These are phyloP conservation scores for Blastobotrys arbuscula DNA, from an alignment of 1,139 yeast genomes.

Conservation along the genomic window DNA sequence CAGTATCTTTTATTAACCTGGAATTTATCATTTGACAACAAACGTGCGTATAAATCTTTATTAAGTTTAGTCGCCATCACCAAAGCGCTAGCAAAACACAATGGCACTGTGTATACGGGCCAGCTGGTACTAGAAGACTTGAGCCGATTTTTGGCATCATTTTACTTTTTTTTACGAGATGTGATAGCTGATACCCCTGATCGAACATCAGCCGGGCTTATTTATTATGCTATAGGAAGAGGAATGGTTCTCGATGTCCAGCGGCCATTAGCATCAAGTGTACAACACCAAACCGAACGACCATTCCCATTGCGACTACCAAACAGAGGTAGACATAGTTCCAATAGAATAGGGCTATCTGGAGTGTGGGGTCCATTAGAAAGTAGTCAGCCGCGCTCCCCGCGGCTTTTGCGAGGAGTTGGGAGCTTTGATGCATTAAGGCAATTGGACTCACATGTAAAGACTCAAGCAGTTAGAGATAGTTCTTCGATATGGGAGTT, in stretches of 20 bases:
- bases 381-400: not conserved
- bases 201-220: not conserved
- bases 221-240: not conserved
- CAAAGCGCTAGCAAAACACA: not conserved
- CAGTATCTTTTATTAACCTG: not conserved
- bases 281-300: not conserved
- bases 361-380: not conserved
- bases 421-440: not conserved
- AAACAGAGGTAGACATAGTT: not conserved
- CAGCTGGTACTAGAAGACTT: not conserved
- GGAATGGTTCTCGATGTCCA: not conserved
- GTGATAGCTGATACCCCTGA: slow-evolving; percentile 9
- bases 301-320: not conserved
- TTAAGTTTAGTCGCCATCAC: not conserved
- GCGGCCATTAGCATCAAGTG: not conserved
- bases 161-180: slow-evolving; percentile 3
- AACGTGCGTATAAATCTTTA: not conserved
- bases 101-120: not conserved
- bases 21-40: not conserved
- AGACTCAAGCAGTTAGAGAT: not conserved
- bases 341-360: not conserved
- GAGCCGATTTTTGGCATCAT: slow-evolving; percentile 7
- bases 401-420: not conserved
- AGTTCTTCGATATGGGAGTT: not conserved
- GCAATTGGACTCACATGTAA: not conserved